Base-by-base conservation (phyloP, 768 basidiomycete species). In the Artomyces pyxidatus region DNA sequence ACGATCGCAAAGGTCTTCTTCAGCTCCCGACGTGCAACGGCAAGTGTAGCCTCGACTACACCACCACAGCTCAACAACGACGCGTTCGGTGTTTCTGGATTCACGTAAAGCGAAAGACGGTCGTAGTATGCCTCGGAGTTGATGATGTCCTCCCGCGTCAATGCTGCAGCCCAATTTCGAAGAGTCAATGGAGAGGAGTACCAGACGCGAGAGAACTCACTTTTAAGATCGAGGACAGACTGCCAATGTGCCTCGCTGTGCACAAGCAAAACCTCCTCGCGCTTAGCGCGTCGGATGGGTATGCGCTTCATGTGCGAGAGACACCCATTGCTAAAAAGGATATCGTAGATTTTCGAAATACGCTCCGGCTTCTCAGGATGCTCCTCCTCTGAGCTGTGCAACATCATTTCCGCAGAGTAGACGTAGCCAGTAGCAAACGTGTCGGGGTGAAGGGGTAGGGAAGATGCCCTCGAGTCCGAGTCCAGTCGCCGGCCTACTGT, bases 1-100 rank as follows among this genome's bases (percentile, higher is more conserved):
- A 98, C 94, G 53, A 98, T 90, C 2, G 96, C 96, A 62, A 99
- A 86, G 0, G 88, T 75, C 64, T 94, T 97, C 59, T 85, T 76
- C 32, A 97, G 71, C 56, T 83, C 75, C 12, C 83, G 76, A 29
- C 80, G 79, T 27, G 90, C 93, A 39, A 98, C 93, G 4, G 89
- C 82, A 11, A 92, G 71, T 59, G 81, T 78, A 4, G 92, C 88
- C 64, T 96, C 92, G 53, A 98, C 84, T 42, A 94, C 94, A 8
- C 95, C 94, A 2, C 96, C 96, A 59, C 91, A 93, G 55, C 93
- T 95, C 28, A 98, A 68, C 26, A 82, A 75, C 3, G 96, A 93
- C 23, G 89, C 82, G 38, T 78, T 75, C 0, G 94, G 87, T 2
- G 96, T 96, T 27, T 81, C 79, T 37, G 77, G 75, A 71, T 86